phyloP scores from a whole-genome alignment of 2,329 filamentous ascomycete species.

The Atkinsonella texensis region DNA sequence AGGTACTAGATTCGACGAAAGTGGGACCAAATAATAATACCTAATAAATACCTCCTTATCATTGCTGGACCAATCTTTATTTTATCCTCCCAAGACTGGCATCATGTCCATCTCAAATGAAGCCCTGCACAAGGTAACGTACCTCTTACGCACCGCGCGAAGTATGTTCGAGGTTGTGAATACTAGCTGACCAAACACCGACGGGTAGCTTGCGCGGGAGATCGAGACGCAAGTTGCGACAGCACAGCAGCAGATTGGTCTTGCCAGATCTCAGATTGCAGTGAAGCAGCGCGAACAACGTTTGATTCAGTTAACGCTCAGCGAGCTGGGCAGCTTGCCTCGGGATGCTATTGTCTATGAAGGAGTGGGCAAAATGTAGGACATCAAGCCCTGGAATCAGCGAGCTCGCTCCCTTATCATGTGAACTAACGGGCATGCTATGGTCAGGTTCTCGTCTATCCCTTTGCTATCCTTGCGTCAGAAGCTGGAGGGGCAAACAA shows the following conservation, averaged over 20 bases:
- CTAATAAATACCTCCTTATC: too few relatives aligned
- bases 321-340: constrained; percentile 68
- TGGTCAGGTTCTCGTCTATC: constrained; percentile 70
- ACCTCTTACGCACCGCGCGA: not conserved
- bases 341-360: constrained; percentile 75
- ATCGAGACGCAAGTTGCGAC: constrained; percentile 82
- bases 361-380: constrained; percentile 93
- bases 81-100: not conserved
- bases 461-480: constrained; percentile 61
- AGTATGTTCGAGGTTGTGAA: not conserved
- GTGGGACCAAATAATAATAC: too few relatives aligned
- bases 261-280: constrained; percentile 74
- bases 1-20: too few relatives aligned
- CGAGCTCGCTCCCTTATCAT: too few relatives aligned
- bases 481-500: constrained; percentile 63
- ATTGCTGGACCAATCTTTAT: too few relatives aligned
- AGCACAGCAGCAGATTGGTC: constrained; percentile 82
- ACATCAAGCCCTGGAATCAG: constrained; percentile 8
- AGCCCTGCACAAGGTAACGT: constrained; percentile 74
- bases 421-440: not conserved
- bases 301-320: constrained; percentile 75
- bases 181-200: too few relatives aligned
- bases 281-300: constrained; percentile 82
- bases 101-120: constrained; percentile 88
- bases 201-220: constrained; percentile 67